These are phyloP conservation scores for Ophiostoma fasciatum DNA, from an alignment of 2,329 filamentous ascomycete species.

Conservation along the genomic window DNA sequence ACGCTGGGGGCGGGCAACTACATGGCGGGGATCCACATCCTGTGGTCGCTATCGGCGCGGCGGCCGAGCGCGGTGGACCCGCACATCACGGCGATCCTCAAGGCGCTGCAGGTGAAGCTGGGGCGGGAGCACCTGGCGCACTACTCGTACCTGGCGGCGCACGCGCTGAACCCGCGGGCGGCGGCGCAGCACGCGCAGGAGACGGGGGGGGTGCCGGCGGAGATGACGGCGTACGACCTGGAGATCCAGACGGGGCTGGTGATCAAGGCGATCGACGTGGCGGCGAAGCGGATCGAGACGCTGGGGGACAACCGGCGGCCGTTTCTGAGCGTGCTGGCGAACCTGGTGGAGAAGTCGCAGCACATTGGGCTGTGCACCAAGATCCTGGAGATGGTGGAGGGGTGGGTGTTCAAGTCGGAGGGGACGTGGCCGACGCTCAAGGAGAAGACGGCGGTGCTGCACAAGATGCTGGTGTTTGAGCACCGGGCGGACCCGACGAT, in stretches of 20 bases:
- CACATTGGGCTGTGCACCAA: constrained; percentile 80
- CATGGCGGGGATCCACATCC: constrained; percentile 76
- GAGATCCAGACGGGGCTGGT: constrained; percentile 85
- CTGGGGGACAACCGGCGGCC: constrained; percentile 82
- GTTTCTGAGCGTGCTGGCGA: constrained; percentile 88
- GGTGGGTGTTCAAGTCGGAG: constrained; percentile 89
- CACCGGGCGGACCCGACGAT: constrained; percentile 68
- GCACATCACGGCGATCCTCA: constrained; percentile 81
- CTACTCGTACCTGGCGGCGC: constrained; percentile 43
- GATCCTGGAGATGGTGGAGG: constrained; percentile 84
- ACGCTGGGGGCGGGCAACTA: constrained; percentile 69
- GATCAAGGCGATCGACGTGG: constrained; percentile 87
- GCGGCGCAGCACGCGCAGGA: constrained; percentile 28
- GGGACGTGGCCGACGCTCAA: constrained; percentile 96
- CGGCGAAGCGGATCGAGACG: constrained; percentile 81
- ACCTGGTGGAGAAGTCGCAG: constrained; percentile 86
- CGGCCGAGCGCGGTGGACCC: constrained; percentile 79
- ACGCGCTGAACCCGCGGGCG: constrained; percentile 23
- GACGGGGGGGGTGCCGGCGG: constrained; percentile 32
- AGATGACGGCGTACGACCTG: constrained; percentile 61
- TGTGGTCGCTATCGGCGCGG: constrained; percentile 80
- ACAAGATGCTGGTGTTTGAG: constrained; percentile 97
- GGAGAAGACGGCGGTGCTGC: constrained; percentile 96
- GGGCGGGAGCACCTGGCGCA: constrained; percentile 84
- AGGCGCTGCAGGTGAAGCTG: constrained; percentile 79